Evolutionary conservation across 2,329 filamentous ascomycete genomes (phyloP).

Genomic region (Cladosporium austrohemisphaericum): DNA sequence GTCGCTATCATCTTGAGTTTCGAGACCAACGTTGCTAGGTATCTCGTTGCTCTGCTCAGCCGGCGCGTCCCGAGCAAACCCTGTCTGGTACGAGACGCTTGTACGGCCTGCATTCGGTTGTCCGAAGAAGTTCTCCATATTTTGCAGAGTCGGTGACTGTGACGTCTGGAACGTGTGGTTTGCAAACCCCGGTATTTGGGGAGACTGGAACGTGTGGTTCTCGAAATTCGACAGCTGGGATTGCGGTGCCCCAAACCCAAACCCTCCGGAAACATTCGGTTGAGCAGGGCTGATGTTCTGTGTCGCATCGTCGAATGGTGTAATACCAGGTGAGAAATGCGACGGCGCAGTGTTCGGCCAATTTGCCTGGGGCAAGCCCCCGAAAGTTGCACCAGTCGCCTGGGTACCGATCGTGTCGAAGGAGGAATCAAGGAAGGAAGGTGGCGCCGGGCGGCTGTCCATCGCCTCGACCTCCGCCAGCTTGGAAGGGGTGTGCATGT

Average conservation of each 20-base stretch:
- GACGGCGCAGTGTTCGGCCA: conserved; percentile 6
- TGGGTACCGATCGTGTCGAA: not conserved
- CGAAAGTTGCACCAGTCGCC: not conserved
- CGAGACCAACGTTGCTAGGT: not conserved
- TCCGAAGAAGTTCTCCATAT: not conserved
- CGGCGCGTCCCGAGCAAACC: not conserved
- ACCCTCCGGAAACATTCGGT: not conserved
- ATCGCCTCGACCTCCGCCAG: not conserved
- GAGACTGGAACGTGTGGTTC: not conserved
- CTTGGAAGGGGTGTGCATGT: not conserved
- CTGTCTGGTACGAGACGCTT: not conserved
- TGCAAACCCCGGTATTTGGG: not conserved
- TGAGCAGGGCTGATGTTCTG: not conserved
- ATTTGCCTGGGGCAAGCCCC: not conserved
- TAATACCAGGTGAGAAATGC: not conserved
- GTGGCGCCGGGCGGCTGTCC: not conserved
- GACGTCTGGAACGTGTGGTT: not conserved
- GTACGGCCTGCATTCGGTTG: not conserved
- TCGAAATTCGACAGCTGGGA: not conserved
- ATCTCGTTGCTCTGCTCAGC: not conserved
- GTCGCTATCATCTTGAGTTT: not conserved
- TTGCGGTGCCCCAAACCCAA: not conserved
- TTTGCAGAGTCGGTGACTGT: not conserved
- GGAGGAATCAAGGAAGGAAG: not conserved
- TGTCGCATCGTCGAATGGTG: not conserved